Conservation (phyloP, 768 basidiomycete species). For the Kwoniella dendrophila region DNA sequence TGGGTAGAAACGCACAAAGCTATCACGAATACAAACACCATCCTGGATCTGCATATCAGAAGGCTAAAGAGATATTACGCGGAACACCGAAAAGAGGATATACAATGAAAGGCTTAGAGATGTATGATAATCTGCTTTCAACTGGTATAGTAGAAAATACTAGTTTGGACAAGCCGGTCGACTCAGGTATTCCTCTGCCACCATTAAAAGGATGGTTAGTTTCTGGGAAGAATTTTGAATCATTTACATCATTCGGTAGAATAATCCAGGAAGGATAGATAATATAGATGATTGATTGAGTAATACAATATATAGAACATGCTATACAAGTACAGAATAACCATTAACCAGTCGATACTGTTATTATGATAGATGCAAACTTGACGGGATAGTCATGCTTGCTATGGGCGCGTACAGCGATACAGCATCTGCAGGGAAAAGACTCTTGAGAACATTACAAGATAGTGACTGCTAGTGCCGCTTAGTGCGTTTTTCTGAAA, state of each 20-base stretch:
- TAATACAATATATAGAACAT: no score
- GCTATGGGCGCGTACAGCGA: no score
- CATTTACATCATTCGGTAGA: constrained; percentile 19
- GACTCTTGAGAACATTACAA: no score
- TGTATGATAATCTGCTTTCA: constrained; percentile 11
- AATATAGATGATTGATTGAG: not conserved
- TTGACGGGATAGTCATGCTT: no score
- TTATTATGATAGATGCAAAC: no score
- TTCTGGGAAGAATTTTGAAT: constrained; percentile 37
- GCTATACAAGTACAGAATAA: no score
- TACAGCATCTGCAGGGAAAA: no score
- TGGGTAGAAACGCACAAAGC: constrained; percentile 7
- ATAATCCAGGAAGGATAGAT: not conserved
- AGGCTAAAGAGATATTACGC: constrained; percentile 36
- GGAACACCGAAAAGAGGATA: constrained; percentile 10
- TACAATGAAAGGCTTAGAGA: constrained; percentile 10
- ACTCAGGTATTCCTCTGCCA: constrained; percentile 4
- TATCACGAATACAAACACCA: constrained; percentile 32
- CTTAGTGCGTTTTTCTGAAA: no score
- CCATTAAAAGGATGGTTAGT: constrained; percentile 49
- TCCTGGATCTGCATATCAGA: constrained; percentile 32
- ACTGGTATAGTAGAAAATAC: constrained; percentile 7
- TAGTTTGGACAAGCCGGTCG: not conserved
- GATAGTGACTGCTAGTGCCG: no score
- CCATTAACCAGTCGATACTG: no score